Evolutionary conservation across 176 grass and related monocot genomes (phyloP), one percentile per base, ranked within the genome.

Genomic region (Rhynchospora breviuscula): DNA sequence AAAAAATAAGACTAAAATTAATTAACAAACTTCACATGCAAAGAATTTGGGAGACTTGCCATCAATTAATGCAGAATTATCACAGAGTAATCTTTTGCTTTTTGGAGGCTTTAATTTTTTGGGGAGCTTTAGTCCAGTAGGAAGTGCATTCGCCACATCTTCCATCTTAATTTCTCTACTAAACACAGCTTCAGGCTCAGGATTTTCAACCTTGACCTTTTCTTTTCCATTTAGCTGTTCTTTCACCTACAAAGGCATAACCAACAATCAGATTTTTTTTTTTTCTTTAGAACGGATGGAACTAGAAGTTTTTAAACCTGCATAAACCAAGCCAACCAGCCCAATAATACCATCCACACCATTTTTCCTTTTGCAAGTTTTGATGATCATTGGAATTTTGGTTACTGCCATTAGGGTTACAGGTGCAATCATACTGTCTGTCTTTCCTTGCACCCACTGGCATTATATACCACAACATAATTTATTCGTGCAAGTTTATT

Each of bases 21-120:
- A 78, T 23, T 13, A 25, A 78, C 46, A 86, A 78, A 84, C 25
- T 19, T 72, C 46, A 62, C 33, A 46, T 12, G n/a, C 48, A 64
- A 64, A 47, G 29, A 65, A 49, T 43, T 40, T 58, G 29, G 35
- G 7, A 56, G 52, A 71, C 35, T 84, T 76, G 90, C 93, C 93
- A 77, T 96, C 85, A 83, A 52, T 59, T 80, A 57, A 13, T 85
- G 25, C 69, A 81, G 72, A 78, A 76, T 64, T 63, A 74, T 89
- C 82, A 85, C 83, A 19, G 18, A 29, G 25, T 23, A 63, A 64
- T 76, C 56, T 12, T 17, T 61, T 87, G 7, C 49, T 79, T 85
- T 86, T 88, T 70, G 85, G 85, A 81, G 79, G 53, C 56, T 95
- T 92, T 33, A 22, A 12, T 79, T 83, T 91, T 73, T 89, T 97